Conservation (phyloP, 495 filamentous ascomycete genomes). For the Daldinia caldariorum region DNA sequence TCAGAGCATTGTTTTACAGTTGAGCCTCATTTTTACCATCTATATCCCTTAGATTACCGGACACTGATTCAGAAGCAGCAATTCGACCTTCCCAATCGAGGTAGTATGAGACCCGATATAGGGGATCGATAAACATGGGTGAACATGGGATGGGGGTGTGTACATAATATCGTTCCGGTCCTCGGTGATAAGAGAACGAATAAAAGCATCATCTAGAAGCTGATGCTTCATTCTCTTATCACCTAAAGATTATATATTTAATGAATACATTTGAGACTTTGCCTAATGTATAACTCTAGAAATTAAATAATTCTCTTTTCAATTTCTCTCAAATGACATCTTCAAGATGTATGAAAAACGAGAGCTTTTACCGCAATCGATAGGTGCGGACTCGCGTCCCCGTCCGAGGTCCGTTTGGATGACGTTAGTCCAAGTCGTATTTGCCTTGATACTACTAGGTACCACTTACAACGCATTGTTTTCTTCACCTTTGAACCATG, state of each 20-base stretch:
- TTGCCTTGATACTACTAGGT: slow-evolving; percentile 14
- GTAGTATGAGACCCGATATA: not conserved
- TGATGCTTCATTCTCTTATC: not conserved
- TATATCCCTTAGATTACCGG: too few relatives aligned
- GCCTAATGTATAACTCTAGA: too few relatives aligned
- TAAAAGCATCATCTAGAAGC: not conserved
- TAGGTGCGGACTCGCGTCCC: not conserved
- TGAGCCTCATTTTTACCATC: too few relatives aligned
- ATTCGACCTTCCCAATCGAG: not conserved
- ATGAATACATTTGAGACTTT: too few relatives aligned
- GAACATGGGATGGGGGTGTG: not conserved
- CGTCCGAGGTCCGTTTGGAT: slow-evolving; percentile 19
- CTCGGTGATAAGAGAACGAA: not conserved
- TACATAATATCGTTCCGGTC: not conserved
- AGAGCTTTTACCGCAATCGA: slow-evolving; percentile 25
- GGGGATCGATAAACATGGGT: not conserved
- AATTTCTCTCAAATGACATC: not conserved
- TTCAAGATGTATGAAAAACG: slow-evolving; percentile 24
- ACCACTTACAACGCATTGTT: slow-evolving; percentile 9
- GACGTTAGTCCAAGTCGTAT: slow-evolving; percentile 1
- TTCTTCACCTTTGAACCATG: not conserved
- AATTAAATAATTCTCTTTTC: not conserved
- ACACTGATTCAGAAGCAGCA: not conserved
- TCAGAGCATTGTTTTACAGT: too few relatives aligned
- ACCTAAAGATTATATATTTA: too few relatives aligned